Conservation (phyloP, 495 filamentous ascomycete genomes). For the Aspergillus avenaceus region DNA sequence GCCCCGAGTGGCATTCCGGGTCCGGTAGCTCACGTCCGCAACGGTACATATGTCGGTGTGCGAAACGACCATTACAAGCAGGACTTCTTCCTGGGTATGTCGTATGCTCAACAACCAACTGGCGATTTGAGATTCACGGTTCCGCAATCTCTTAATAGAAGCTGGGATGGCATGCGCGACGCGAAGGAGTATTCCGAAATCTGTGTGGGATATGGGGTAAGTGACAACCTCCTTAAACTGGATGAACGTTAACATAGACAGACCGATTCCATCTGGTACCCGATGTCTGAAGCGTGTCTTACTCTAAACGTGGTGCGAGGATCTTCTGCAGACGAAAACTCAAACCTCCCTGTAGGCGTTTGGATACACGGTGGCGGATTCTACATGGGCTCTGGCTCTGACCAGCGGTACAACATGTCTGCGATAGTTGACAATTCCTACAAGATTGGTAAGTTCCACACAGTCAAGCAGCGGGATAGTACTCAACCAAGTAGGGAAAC, state of each 20-base stretch:
- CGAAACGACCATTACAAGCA: slow-evolving; percentile 39
- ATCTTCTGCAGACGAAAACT: slow-evolving; percentile 25
- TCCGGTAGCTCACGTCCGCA: slow-evolving; percentile 19
- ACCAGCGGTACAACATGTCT: slow-evolving; percentile 52
- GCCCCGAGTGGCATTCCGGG: slow-evolving; percentile 1
- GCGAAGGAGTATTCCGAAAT: slow-evolving; percentile 48
- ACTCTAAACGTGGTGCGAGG: slow-evolving; percentile 52
- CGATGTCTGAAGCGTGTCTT: slow-evolving; percentile 50
- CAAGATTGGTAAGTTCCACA: slow-evolving; percentile 30
- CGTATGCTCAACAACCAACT: slow-evolving; percentile 49
- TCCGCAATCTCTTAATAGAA: slow-evolving; percentile 42
- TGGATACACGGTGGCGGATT: slow-evolving; percentile 64
- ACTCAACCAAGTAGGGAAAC: slow-evolving; percentile 28
- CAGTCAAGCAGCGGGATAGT: neutral
- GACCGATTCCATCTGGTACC: slow-evolving; percentile 44
- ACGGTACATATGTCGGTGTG: slow-evolving; percentile 43
- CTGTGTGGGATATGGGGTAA: slow-evolving; percentile 45
- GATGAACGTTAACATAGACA: slow-evolving; percentile 14
- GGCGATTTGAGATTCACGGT: slow-evolving; percentile 44
- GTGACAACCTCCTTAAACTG: neutral
- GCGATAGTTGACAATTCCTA: slow-evolving; percentile 49
- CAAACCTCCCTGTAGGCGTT: slow-evolving; percentile 43
- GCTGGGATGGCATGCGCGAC: slow-evolving; percentile 30
- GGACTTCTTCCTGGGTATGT: slow-evolving; percentile 53
- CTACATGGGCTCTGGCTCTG: slow-evolving; percentile 40